phyloP scores from a whole-genome alignment of 179 eudicot species.

The Camellia oleifera region DNA sequence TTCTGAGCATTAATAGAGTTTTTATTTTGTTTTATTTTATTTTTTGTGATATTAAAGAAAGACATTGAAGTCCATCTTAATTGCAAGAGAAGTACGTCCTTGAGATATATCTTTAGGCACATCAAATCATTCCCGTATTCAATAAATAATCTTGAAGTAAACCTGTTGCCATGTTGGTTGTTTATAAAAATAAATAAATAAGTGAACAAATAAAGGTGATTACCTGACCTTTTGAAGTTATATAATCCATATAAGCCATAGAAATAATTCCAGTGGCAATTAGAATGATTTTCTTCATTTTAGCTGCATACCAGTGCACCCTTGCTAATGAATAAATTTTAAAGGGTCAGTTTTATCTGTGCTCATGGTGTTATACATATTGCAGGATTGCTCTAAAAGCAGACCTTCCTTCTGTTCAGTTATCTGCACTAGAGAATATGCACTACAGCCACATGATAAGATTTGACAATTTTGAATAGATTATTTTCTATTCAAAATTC shows the following conservation, averaged over 20 bases:
- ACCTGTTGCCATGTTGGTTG: neutral
- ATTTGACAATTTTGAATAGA: slow-evolving; percentile 64
- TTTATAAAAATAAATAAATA: neutral
- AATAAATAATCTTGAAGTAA: neutral
- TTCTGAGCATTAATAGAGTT: too few species aligned
- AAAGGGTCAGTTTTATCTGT: neutral
- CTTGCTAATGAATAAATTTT: neutral
- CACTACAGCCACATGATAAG: slow-evolving; percentile 94
- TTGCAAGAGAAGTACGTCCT: neutral
- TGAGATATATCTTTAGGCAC: neutral
- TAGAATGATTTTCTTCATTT: too few species aligned
- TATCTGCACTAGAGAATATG: slow-evolving; percentile 89
- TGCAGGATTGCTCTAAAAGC: slow-evolving; percentile 78
- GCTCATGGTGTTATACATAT: slow-evolving; percentile 19
- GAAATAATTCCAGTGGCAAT: too few species aligned
- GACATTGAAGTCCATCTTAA: neutral
- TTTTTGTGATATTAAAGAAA: too few species aligned
- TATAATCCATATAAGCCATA: neutral
- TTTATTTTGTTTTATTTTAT: too few species aligned
- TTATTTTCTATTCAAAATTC: neutral
- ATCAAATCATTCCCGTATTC: neutral
- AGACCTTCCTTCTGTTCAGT: slow-evolving; percentile 53
- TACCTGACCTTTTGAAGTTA: neutral
- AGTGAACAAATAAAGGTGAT: neutral
- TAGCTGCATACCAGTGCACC: neutral